Conservation (phyloP, 768 basidiomycete genomes). For the Porphyrellus cyaneotinctus region DNA sequence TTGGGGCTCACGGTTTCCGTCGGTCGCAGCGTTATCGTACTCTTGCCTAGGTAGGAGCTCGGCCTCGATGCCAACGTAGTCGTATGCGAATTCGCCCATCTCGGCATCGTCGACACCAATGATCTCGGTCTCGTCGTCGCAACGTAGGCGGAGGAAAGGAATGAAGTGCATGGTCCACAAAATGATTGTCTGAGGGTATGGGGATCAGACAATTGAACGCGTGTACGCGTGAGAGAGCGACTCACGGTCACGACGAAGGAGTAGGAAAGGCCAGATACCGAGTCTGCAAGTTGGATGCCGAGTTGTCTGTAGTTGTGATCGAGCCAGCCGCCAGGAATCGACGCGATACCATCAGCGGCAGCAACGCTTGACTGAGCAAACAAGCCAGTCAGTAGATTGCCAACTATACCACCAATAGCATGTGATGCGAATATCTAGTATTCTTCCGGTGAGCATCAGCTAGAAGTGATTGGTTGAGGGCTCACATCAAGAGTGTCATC, state of each 20-base stretch:
- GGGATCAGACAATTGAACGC: not conserved
- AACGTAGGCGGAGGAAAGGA: conserved; percentile 73
- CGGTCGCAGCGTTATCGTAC: conserved; percentile 25
- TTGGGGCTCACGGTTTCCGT: conserved; percentile 35
- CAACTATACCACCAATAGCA: conserved; percentile 71
- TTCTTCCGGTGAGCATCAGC: not conserved
- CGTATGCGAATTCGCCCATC: conserved; percentile 88
- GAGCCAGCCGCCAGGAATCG: conserved; percentile 81
- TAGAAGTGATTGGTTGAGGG: not conserved
- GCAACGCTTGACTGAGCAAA: conserved; percentile 84
- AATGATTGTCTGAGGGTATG: conserved; percentile 56
- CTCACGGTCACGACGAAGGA: conserved; percentile 75
- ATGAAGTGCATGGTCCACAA: conserved; percentile 87
- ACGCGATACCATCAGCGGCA: conserved; percentile 67
- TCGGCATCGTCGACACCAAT: conserved; percentile 88
- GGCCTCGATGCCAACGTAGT: conserved; percentile 74
- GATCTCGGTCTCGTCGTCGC: conserved; percentile 60
- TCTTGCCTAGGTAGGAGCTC: conserved; percentile 37
- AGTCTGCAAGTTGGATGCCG: conserved; percentile 80
- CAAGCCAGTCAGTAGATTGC: conserved; percentile 80
- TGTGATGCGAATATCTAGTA: conserved; percentile 85
- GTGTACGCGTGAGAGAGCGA: conserved; percentile 1
- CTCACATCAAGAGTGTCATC: conserved; percentile 80
- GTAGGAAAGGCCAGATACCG: conserved; percentile 58
- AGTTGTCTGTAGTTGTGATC: conserved; percentile 80